Evolutionary conservation across 306 rosid genomes (phyloP).

Genomic region (Pyrus communis): DNA sequence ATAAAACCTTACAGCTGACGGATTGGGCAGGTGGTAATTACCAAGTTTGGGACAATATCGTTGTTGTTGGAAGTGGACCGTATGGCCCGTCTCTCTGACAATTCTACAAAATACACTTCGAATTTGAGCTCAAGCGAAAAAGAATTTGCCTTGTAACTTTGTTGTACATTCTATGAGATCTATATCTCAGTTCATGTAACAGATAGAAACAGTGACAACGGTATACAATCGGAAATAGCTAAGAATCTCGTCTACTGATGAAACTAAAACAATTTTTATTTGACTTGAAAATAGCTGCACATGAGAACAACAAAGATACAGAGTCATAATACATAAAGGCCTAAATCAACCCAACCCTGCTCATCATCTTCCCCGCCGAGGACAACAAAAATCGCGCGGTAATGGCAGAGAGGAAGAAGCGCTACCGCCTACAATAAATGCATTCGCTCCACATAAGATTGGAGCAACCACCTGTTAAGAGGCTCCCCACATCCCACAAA

Average conservation of each 20-base stretch:
- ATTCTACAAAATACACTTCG: neutral
- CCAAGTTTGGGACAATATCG: too few species aligned
- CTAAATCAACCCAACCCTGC: neutral
- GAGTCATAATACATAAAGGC: neutral
- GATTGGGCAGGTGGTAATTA: too few species aligned
- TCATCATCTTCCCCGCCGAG: neutral
- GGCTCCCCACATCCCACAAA: constrained; percentile 92
- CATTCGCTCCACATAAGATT: constrained; percentile 83
- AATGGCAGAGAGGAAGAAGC: constrained; percentile 3
- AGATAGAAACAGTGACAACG: too few species aligned
- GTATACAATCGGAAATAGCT: too few species aligned
- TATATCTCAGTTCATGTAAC: too few species aligned
- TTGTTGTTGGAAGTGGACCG: too few species aligned
- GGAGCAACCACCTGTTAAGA: constrained; percentile 70
- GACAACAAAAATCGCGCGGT: constrained; percentile 3
- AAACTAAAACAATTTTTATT: neutral
- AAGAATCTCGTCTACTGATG: neutral
- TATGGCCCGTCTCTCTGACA: too few species aligned
- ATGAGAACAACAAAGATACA: constrained; percentile 1
- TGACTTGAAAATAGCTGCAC: neutral
- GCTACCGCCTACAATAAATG: constrained; percentile 54
- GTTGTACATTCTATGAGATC: too few species aligned
- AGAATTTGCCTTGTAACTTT: too few species aligned
- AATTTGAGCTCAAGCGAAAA: neutral
- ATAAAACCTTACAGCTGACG: too few species aligned